These are phyloP conservation scores for Patellaria atrata DNA, from an alignment of 495 filamentous ascomycete genomes.

Conservation along the genomic window DNA sequence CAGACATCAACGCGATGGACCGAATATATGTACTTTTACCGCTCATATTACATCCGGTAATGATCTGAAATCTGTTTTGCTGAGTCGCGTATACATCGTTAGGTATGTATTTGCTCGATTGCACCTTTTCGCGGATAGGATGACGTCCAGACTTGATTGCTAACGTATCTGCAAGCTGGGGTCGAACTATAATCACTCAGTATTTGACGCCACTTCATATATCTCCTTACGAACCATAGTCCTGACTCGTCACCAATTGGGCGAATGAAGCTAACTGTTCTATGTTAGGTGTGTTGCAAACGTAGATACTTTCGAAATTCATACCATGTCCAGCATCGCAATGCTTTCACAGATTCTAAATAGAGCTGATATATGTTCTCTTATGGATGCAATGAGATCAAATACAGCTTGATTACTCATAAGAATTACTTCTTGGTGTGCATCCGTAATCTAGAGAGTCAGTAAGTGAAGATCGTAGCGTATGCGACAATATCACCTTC, in stretches of 20 bases:
- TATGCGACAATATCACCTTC: conserved; percentile 11
- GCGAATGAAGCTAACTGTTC: conserved; percentile 49
- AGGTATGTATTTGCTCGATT: conserved; percentile 52
- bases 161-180: conserved; percentile 57
- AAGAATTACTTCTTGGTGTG: conserved; percentile 64
- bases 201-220: not conserved
- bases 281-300: too few species aligned
- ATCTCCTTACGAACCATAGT: conserved; percentile 37
- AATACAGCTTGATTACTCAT: conserved; percentile 58
- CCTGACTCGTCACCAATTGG: conserved; percentile 57
- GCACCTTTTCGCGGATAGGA: conserved; percentile 67
- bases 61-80: conserved; percentile 71
- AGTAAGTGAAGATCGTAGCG: not conserved
- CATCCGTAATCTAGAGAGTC: conserved; percentile 45
- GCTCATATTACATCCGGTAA: conserved; percentile 97
- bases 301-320: conserved; percentile 5
- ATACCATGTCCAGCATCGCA: conserved; percentile 80
- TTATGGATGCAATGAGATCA: conserved; percentile 50
- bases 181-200: conserved; percentile 38
- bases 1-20: conserved; percentile 63
- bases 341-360: conserved; percentile 74
- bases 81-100: conserved; percentile 79
- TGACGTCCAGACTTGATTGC: conserved; percentile 73
- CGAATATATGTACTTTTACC: conserved; percentile 91
- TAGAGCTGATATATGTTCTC: conserved; percentile 49